Evolutionary conservation across 108 stramenopile species (phyloP), one percentile per base, ranked within the genome.

Genomic region (Aurantiochytrium sp.): DNA sequence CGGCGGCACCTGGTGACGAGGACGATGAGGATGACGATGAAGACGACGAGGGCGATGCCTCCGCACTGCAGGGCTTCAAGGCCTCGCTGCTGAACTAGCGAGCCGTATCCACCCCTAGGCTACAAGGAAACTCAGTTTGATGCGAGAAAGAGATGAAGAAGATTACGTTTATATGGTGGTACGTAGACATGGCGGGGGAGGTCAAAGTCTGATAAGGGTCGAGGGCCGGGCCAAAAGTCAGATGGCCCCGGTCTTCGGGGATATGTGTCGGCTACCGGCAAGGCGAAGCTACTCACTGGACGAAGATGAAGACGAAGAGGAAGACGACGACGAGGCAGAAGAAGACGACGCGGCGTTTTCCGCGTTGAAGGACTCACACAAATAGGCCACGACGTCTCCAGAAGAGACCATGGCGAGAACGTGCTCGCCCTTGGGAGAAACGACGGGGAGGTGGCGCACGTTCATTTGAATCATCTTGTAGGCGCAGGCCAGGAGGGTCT

Each of bases 361-460:
- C 6, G 59, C 27, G 27, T 65, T 34, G 24, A 65, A 34, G 59
- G 59, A 65, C 73, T 81, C 73, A 48, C 73, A 81, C 21, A 81
- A 48, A 24, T 81, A 81, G 6, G 73, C 73, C 2, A 81, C 73
- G 73, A 81, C 45, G 30, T 81, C 73, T 12, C 45, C 45, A 12
- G 73, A 81, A 24, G 73, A 81, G 27, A 81, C 73, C 39, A 81
- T 81, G 39, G 73, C 73, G 17, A 81, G 42, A 48, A 81, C 73
- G 73, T 41, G 42, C 39, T 41, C 39, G 30, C 73, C 73, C 73
- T 81, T 81, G 73, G 73, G 45, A 15, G 73, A 81, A 12, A 81
- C 42, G 30, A 81, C 73, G 24, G 73, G 73, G 12, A 81, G 45
- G 24, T 81, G 73, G 3, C 73, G 73, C 73, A 81, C 73, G 39